Conservation (phyloP, 805 yeast species). For the Lipomyces sp. region DNA sequence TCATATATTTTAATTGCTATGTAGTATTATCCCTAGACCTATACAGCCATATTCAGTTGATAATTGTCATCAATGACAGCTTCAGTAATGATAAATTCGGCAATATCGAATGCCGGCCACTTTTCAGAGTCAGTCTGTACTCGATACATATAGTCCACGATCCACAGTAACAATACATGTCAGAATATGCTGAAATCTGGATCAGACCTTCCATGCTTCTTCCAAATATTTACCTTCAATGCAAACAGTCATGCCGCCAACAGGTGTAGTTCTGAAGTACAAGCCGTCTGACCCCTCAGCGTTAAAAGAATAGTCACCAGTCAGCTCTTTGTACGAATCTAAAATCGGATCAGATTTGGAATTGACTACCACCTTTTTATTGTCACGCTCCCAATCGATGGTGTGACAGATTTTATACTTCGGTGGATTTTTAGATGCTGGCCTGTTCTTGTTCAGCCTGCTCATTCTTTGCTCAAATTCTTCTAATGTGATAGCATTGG, state of each 20-base stretch:
- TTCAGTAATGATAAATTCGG: not conserved
- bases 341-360: constrained; percentile 23
- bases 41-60: not conserved
- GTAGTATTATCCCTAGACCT: not conserved
- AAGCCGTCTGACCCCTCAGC: constrained; percentile 4
- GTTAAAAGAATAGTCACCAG: constrained; percentile 25
- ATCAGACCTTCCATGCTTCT: constrained; percentile 7
- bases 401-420: constrained; percentile 11
- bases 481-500: not conserved
- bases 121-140: not conserved
- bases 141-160: no score
- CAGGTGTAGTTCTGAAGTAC: constrained; percentile 3
- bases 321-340: constrained; percentile 20
- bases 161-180: not conserved
- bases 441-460: not conserved
- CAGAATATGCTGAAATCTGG: not conserved
- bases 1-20: not conserved
- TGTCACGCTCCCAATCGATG: constrained; percentile 8
- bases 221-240: not conserved
- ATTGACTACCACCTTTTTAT: constrained; percentile 8
- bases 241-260: constrained; percentile 1
- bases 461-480: not conserved
- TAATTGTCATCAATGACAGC: not conserved
- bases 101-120: not conserved
- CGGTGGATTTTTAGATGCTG: constrained; percentile 3